These are phyloP conservation scores for Diospyros kaki DNA, from an alignment of 148 eudicot species.

Conservation along the genomic window DNA sequence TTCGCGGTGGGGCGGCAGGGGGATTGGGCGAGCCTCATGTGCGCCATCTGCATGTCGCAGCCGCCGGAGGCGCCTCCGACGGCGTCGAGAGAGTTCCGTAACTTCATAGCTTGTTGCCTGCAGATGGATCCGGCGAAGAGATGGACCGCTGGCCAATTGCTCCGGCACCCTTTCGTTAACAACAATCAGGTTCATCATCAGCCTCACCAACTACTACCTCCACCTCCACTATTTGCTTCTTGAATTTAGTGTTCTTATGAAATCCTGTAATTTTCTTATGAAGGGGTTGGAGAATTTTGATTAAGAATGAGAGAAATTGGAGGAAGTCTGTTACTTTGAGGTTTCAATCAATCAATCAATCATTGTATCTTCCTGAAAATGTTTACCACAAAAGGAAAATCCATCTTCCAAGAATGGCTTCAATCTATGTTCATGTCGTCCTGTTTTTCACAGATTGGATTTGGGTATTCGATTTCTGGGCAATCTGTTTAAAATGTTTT, in stretches of 20 bases:
- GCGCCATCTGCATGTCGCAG: conserved; percentile 27
- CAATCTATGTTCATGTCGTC: not conserved
- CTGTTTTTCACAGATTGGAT: not conserved
- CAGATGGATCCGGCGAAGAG: conserved; percentile 69
- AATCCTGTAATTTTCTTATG: conserved; percentile 11
- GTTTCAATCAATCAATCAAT: conserved; percentile 2
- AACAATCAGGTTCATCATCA: conserved; percentile 38
- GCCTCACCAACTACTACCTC: conserved; percentile 53
- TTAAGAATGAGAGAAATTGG: not conserved
- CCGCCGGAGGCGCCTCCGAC: conserved; percentile 23
- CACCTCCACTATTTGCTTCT: conserved; percentile 36
- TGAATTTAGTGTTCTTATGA: conserved; percentile 8
- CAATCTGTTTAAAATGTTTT: not conserved
- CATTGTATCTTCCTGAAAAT: not conserved
- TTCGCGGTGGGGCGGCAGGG: conserved; percentile 21
- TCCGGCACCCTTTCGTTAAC: conserved; percentile 55
- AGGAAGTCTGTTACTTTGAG: not conserved
- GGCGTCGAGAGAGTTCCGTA: conserved; percentile 46
- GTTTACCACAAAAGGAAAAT: conserved; percentile 3
- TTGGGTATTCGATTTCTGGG: not conserved
- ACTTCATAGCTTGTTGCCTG: conserved; percentile 64
- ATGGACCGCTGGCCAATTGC: conserved; percentile 50
- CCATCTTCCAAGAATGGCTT: not conserved
- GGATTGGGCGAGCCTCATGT: conserved; percentile 35
- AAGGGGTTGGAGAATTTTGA: not conserved